Evolutionary conservation across 208 protist genomes (phyloP).

Genomic region (Naegleria gruberi): DNA sequence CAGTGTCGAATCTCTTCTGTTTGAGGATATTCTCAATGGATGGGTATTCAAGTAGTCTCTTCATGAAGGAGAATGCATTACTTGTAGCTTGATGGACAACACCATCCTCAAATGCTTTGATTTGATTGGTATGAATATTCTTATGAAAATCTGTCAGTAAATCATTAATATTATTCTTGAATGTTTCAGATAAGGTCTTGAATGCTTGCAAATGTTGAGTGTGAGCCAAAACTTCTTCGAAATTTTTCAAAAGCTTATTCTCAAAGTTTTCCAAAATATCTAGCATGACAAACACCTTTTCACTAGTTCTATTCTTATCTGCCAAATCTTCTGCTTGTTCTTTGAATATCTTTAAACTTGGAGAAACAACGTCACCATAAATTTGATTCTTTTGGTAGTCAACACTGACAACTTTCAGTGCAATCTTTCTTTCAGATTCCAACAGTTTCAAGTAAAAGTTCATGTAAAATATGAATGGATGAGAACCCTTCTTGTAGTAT

Average conservation of each 20-base stretch:
- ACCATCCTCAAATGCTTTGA: background rate
- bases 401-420: background rate
- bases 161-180: conserved; percentile 13
- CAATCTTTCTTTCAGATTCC: background rate
- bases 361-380: background rate
- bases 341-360: background rate
- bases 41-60: background rate
- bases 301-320: conserved; percentile 4
- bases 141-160: background rate
- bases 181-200: background rate
- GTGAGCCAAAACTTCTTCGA: background rate
- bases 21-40: background rate
- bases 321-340: background rate
- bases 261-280: conserved; percentile 18
- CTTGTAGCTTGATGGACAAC: background rate
- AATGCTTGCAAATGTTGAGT: background rate
- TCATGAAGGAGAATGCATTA: conserved; percentile 1
- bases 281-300: conserved; percentile 2
- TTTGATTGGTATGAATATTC: background rate
- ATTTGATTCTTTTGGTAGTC: background rate
- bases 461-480: background rate
- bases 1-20: background rate
- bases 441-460: conserved; percentile 13
- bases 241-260: background rate
- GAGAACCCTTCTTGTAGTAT: background rate